A percentile compares a stretch with the other conserved stretches of the same genome.
Evolutionary conservation across 768 basidiomycete species (phyloP).

Genomic region (Phanerochaete sordida): DNA sequence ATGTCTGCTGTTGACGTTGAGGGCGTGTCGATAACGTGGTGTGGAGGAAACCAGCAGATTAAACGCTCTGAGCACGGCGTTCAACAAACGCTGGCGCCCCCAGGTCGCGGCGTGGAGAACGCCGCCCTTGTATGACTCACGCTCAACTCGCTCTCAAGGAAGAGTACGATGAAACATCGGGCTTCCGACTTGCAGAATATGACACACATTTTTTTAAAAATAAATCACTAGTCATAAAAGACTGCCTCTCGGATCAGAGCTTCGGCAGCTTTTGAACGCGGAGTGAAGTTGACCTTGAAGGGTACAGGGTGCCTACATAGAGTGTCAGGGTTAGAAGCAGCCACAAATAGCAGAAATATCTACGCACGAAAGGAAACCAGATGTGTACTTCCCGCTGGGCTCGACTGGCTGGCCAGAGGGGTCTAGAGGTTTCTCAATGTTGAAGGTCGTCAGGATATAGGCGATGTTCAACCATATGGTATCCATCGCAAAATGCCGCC

Average conservation of each 20-base stretch:
- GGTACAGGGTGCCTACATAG: background rate
- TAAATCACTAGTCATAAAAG: background rate
- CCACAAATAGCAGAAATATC: background rate
- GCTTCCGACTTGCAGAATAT: too few relatives aligned
- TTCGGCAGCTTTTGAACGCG: background rate
- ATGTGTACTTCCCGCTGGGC: conserved; percentile 4
- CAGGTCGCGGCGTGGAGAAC: too few relatives aligned
- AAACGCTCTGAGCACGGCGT: too few relatives aligned
- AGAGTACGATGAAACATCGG: too few relatives aligned
- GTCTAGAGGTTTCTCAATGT: conserved; percentile 8
- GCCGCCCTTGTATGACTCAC: too few relatives aligned
- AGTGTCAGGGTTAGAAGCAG: too few relatives aligned
- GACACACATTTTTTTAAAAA: too few relatives aligned
- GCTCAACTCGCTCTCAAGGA: too few relatives aligned
- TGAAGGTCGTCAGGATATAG: conserved; percentile 19
- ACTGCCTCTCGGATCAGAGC: background rate
- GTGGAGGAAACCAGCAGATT: too few relatives aligned
- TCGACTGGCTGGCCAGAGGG: conserved; percentile 8
- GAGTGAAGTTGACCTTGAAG: background rate
- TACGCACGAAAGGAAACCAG: conserved; percentile 9
- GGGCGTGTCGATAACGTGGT: too few relatives aligned
- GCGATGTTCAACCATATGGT: conserved; percentile 20
- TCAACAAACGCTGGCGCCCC: too few relatives aligned
- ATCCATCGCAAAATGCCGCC: conserved; percentile 19
- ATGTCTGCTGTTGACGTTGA: too few relatives aligned